phyloP scores from a whole-genome alignment of 176 grass and related monocot species.

The Musa itinerans region DNA sequence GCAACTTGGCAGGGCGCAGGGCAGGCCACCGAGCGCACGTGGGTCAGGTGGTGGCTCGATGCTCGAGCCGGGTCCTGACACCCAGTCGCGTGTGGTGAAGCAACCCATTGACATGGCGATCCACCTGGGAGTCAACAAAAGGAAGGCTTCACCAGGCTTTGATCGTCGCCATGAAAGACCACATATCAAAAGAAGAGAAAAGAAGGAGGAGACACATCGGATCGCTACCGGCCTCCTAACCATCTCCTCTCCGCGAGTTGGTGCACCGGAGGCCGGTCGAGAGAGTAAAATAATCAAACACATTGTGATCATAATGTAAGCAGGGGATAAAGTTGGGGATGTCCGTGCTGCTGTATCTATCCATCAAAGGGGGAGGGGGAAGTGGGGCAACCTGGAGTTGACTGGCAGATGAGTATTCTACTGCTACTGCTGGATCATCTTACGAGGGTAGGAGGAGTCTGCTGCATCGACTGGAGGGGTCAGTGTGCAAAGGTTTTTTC shows the following conservation, averaged over 20 bases:
- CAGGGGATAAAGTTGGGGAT: neutral
- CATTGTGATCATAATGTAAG: neutral
- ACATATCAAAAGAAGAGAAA: neutral
- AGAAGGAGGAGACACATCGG: neutral
- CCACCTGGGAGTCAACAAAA: constrained; percentile 2
- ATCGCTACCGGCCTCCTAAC: neutral
- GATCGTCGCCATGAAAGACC: neutral
- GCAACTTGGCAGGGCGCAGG: neutral
- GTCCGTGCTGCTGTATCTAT: neutral
- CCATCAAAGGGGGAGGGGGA: neutral
- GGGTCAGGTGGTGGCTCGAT: constrained; percentile 7
- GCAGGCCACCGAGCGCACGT: neutral
- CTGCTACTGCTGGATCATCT: neutral
- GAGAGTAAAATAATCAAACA: neutral
- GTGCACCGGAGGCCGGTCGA: neutral
- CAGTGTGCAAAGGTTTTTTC: constrained; percentile 21
- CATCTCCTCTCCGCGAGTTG: constrained; percentile 1
- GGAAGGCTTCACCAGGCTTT: neutral
- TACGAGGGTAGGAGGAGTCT: neutral
- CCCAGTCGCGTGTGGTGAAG: neutral
- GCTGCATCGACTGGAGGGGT: neutral
- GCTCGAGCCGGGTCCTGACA: neutral
- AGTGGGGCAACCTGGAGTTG: constrained; percentile 21
- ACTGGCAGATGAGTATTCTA: constrained; percentile 16
- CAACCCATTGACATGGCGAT: neutral